Evolutionary conservation across 2,329 filamentous ascomycete genomes (phyloP).

Genomic region (Lanzia echinophila): DNA sequence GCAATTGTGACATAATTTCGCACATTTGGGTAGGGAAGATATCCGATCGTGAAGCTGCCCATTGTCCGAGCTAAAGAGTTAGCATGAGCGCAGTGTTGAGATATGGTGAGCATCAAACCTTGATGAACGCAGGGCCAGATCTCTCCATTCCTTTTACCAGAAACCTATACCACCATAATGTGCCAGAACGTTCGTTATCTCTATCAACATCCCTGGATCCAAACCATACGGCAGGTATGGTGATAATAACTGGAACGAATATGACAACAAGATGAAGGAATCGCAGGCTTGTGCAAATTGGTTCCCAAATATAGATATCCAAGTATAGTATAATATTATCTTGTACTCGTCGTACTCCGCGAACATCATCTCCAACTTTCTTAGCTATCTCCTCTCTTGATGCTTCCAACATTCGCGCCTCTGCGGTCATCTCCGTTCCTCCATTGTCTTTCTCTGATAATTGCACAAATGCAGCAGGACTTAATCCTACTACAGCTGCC

Average conservation of each 20-base stretch:
- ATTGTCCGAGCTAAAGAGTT: conserved; percentile 72
- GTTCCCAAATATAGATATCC: conserved; percentile 73
- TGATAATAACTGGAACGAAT: conserved; percentile 81
- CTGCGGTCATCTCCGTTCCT: conserved; percentile 59
- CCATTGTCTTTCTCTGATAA: conserved; percentile 49
- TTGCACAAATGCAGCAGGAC: conserved; percentile 50
- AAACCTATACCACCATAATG: conserved; percentile 91
- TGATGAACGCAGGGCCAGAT: conserved; percentile 94
- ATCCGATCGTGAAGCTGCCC: conserved; percentile 92
- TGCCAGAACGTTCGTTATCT: conserved; percentile 72
- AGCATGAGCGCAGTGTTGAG: not conserved
- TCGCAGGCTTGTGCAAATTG: conserved; percentile 77
- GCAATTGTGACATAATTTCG: conserved; percentile 84
- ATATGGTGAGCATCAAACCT: conserved; percentile 47
- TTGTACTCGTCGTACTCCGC: conserved; percentile 50
- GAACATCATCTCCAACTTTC: conserved; percentile 54
- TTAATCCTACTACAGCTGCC: conserved; percentile 34
- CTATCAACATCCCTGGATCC: conserved; percentile 56
- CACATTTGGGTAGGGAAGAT: conserved; percentile 95
- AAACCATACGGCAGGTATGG: conserved; percentile 75
- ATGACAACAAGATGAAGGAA: conserved; percentile 82
- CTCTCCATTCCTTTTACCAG: conserved; percentile 85
- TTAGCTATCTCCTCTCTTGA: conserved; percentile 74
- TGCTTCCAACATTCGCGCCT: conserved; percentile 78
- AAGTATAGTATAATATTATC: conserved; percentile 59